Conservation (phyloP, 306 rosid species). For the Arachis stenosperma region DNA sequence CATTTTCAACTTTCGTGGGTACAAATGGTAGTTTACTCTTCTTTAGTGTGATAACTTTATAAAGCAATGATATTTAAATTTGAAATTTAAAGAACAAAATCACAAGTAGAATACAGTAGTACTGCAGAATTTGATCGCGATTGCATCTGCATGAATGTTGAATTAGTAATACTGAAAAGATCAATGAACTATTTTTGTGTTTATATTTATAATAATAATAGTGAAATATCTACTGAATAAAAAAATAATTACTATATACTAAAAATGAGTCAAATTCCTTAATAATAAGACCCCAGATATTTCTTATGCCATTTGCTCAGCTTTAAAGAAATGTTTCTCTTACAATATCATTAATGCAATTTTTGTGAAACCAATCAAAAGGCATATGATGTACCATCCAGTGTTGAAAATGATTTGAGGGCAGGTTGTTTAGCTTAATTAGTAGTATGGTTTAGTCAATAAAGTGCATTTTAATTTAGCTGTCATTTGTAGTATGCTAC, state of each 20-base stretch:
- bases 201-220: background rate
- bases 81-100: conserved; percentile 16
- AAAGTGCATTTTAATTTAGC: no score
- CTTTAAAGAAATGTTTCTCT: background rate
- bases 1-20: no score
- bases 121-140: background rate
- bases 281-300: conserved; percentile 24
- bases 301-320: conserved; percentile 17
- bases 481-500: no score
- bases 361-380: conserved; percentile 28
- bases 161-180: conserved; percentile 3
- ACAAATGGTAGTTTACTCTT: no score
- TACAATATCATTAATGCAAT: conserved; percentile 3
- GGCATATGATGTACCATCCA: conserved; percentile 16
- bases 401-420: background rate
- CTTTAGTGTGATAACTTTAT: conserved; percentile 14
- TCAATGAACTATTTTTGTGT: conserved; percentile 1
- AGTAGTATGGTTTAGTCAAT: no score
- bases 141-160: conserved; percentile 23
- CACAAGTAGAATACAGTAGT: conserved; percentile 8
- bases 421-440: no score
- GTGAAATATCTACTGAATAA: conserved; percentile 10
- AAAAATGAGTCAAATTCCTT: conserved; percentile 20
- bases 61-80: conserved; percentile 26
- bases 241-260: conserved; percentile 10